phyloP scores from a whole-genome alignment of 192 early-diverging fungal genomes.

The Cladochytrium replicatum region DNA sequence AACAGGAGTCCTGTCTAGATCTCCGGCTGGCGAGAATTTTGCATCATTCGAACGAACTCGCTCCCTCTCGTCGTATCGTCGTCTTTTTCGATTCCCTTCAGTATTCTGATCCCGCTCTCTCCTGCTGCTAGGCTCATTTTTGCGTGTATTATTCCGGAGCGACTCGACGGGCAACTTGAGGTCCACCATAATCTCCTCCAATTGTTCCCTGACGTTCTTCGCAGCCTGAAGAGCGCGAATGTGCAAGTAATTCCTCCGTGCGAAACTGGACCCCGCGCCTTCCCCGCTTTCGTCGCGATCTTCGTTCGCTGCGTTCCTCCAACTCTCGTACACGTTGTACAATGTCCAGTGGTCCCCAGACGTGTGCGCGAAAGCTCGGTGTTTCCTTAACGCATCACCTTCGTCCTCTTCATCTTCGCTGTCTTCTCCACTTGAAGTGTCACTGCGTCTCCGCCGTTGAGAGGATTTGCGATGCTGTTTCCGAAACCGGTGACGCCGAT shows the following conservation, averaged over 20 bases:
- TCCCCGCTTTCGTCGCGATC: constrained; percentile 12
- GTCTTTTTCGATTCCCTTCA: constrained; percentile 3
- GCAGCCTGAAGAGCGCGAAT: constrained; percentile 35
- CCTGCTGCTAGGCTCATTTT: no score
- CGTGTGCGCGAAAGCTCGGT: background rate
- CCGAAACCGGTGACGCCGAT: background rate
- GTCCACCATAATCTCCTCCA: constrained; percentile 23
- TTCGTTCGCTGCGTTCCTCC: constrained; percentile 1
- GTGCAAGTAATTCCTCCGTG: constrained; percentile 34
- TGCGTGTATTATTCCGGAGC: no score
- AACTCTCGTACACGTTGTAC: constrained; percentile 32
- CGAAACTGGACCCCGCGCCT: constrained; percentile 26
- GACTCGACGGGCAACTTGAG: constrained; percentile 19
- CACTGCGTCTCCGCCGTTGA: no score
- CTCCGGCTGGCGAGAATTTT: background rate
- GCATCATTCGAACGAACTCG: background rate
- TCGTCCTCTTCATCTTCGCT: constrained; percentile 37
- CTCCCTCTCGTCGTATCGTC: constrained; percentile 3
- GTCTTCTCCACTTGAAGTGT: constrained; percentile 41
- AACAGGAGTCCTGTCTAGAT: constrained; percentile 27
- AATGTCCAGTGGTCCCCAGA: constrained; percentile 46
- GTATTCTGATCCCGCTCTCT: background rate
- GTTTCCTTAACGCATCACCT: no score
- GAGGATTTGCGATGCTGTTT: no score
- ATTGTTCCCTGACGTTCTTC: constrained; percentile 33